Percentiles rank a stretch among this genome's conserved stretches.
These are phyloP conservation scores for Myxozyma mucilagina DNA, from an alignment of 805 yeast genomes.

Conservation along the genomic window DNA sequence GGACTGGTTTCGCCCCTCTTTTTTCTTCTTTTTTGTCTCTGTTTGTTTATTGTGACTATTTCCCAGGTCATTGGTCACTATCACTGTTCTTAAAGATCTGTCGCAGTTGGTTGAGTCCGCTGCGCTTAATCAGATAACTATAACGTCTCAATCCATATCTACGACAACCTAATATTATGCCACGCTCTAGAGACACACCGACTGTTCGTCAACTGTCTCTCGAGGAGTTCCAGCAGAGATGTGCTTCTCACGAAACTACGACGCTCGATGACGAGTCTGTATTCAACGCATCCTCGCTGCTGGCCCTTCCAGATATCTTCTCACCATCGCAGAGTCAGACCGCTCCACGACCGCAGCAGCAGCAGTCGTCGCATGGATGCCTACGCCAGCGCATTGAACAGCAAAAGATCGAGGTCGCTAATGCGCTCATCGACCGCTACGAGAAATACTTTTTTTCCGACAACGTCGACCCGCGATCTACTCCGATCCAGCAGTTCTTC, in stretches of 20 bases:
- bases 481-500: slow-evolving; percentile 27
- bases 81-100: too few relatives aligned
- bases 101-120: too few relatives aligned
- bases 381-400: slow-evolving; percentile 21
- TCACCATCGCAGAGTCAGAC: neutral
- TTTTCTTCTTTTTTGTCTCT: neutral
- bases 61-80: too few relatives aligned
- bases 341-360: slow-evolving; percentile 6
- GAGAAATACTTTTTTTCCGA: slow-evolving; percentile 26
- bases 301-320: neutral
- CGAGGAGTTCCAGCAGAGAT: slow-evolving; percentile 21
- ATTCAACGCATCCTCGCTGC: slow-evolving; percentile 4
- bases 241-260: neutral
- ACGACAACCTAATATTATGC: neutral
- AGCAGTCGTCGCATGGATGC: slow-evolving; percentile 14
- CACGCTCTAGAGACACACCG: neutral
- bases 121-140: too few relatives aligned
- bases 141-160: neutral
- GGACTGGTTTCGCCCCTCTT: neutral
- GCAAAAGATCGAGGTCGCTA: slow-evolving; percentile 12
- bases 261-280: slow-evolving; percentile 9
- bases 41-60: too few relatives aligned
- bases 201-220: slow-evolving; percentile 14
- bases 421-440: slow-evolving; percentile 11
- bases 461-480: slow-evolving; percentile 22